Evolutionary conservation across 345 rosid genomes (phyloP), one percentile per base, ranked within the genome.

Genomic region (Orychophragmus violaceus): DNA sequence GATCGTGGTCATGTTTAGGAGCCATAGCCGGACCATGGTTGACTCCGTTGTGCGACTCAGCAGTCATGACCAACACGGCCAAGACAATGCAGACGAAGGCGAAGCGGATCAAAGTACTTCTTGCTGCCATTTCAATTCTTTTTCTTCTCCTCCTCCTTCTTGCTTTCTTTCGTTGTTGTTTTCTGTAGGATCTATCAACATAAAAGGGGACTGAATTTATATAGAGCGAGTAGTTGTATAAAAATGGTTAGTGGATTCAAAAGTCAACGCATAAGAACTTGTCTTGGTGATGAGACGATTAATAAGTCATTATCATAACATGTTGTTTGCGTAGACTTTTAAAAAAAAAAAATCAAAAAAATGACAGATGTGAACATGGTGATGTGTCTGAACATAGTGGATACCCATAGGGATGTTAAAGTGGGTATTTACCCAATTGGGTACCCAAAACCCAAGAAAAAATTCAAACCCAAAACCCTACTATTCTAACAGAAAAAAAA

Each of bases 41-140:
- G 3, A 0, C 0, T 1, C 63, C 72, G 6, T 8, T 2, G 57
- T 73, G 77, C 1, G 68, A 66, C 61, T 66, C 44, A 0, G 67
- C 68, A 18, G 58, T 53, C 72, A 67, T 74, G 51, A 60, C 64
- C 73, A 74, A 7, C 3, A 67, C 68, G 50, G 73, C 77, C 64
- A 74, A 59, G 52, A 74, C 77, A 59, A 60, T 27, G 77, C 73
- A 74, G 16, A 67, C 58, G 58, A 74, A 67, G 63, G 73, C 32
- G 18, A 74, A 32, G 19, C 72, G 42, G 63, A 67, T 52, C 77
- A 60, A 60, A 60, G 58, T 60, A 66, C 50, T 66, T 58, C 28
- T 74, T 18, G 72, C 7, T 53, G 68, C 77, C n/a, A n/a, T n/a
- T n/a, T n/a, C n/a, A n/a, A n/a, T n/a, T n/a, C n/a, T n/a, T n/a